These are phyloP conservation scores for Halophytophthora polymorphica DNA, from an alignment of 352 stramenopile genomes.

Conservation along the genomic window DNA sequence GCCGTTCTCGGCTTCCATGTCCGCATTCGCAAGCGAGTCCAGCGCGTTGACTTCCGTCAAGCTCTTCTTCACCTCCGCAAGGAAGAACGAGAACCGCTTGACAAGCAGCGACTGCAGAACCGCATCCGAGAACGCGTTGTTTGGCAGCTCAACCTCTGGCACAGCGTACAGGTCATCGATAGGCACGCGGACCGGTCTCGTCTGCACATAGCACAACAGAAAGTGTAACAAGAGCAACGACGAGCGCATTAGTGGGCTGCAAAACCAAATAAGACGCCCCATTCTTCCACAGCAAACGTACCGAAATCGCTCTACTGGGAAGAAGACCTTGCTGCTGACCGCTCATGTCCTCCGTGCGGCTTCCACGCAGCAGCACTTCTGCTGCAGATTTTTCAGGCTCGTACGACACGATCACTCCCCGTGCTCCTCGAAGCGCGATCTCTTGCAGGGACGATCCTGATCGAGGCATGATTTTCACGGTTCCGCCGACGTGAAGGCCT, in stretches of 20 bases:
- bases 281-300: conserved; percentile 21
- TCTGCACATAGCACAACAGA: conserved; percentile 29
- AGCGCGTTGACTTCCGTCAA: conserved; percentile 49
- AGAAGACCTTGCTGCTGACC: conserved; percentile 28
- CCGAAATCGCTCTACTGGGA: conserved; percentile 34
- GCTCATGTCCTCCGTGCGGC: conserved; percentile 32
- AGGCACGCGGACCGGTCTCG: conserved; percentile 72
- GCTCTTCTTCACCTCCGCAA: conserved; percentile 76
- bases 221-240: neutral
- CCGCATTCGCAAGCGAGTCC: conserved; percentile 35
- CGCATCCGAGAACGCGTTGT: conserved; percentile 61
- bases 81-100: conserved; percentile 71
- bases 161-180: conserved; percentile 80
- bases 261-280: neutral
- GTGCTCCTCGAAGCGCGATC: conserved; percentile 66
- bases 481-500: conserved; percentile 70
- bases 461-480: conserved; percentile 82
- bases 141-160: conserved; percentile 70
- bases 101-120: conserved; percentile 69
- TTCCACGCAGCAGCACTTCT: conserved; percentile 69
- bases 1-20: conserved; percentile 25
- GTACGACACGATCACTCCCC: conserved; percentile 73
- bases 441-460: conserved; percentile 70
- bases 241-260: conserved; percentile 3
- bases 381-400: conserved; percentile 79